Conservation (phyloP, 257 asterid species). For the Nyctanthes arbortristis region DNA sequence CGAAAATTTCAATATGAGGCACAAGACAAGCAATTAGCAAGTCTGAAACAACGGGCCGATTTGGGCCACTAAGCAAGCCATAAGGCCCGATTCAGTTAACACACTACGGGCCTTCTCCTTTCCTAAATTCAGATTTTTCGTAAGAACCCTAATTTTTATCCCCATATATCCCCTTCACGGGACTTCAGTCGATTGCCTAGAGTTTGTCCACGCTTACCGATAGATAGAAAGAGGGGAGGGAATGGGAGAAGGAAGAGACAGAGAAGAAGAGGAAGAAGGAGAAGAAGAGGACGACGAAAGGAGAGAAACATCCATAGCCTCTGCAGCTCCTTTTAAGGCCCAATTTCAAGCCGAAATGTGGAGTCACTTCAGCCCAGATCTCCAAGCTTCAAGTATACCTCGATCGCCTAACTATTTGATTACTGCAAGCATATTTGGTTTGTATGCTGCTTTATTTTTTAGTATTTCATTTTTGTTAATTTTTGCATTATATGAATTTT, state of each 20-base stretch:
- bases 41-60: too few species aligned
- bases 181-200: not conserved
- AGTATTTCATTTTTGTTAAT: not conserved
- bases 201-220: not conserved
- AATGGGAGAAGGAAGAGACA: too few species aligned
- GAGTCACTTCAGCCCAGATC: conserved; percentile 54
- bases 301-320: conserved; percentile 75
- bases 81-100: not conserved
- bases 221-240: not conserved
- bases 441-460: not conserved
- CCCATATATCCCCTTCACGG: not conserved
- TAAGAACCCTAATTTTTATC: not conserved
- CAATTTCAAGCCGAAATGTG: conserved; percentile 49
- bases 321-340: conserved; percentile 53
- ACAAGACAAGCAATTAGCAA: too few species aligned
- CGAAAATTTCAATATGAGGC: too few species aligned
- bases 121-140: not conserved
- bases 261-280: too few species aligned
- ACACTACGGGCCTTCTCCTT: too few species aligned
- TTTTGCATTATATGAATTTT: not conserved
- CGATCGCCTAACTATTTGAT: not conserved
- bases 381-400: conserved; percentile 59
- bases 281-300: conserved; percentile 52
- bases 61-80: not conserved
- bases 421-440: too few species aligned